Percentiles rank a stretch among this genome's conserved stretches.
phyloP scores from a whole-genome alignment of 2,329 filamentous ascomycete species.

The Thielaviopsis ethacetica region DNA sequence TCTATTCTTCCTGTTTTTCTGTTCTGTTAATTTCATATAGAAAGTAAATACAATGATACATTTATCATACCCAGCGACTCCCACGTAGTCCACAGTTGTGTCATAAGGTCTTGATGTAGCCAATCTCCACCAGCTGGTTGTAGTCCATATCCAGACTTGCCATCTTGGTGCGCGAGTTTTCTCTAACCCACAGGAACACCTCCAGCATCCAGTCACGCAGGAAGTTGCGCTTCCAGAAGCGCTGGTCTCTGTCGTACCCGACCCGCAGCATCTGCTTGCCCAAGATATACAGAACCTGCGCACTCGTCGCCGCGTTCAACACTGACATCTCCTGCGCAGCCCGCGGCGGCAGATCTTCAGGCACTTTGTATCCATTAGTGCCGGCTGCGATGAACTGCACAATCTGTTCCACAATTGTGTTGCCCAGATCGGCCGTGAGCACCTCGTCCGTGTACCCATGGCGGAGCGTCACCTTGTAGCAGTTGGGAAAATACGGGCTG shows the following conservation, averaged over 20 bases:
- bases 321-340: slow-evolving; percentile 24
- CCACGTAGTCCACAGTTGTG: background rate
- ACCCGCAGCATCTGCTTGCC: slow-evolving; percentile 48
- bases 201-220: slow-evolving; percentile 31
- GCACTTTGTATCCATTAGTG: slow-evolving; percentile 9
- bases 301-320: slow-evolving; percentile 27
- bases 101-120: slow-evolving; percentile 1
- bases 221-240: slow-evolving; percentile 16
- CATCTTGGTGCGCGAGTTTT: slow-evolving; percentile 51
- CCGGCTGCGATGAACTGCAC: slow-evolving; percentile 32
- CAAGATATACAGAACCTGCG: slow-evolving; percentile 37
- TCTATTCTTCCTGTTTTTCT: no score
- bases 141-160: slow-evolving; percentile 30
- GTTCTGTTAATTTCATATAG: no score
- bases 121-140: slow-evolving; percentile 1
- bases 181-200: slow-evolving; percentile 46
- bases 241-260: slow-evolving; percentile 18
- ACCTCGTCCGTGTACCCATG: slow-evolving; percentile 61
- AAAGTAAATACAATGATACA: no score
- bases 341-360: background rate
- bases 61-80: background rate
- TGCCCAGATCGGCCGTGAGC: slow-evolving; percentile 45
- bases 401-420: slow-evolving; percentile 39
- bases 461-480: slow-evolving; percentile 52
- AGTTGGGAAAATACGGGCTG: slow-evolving; percentile 31